A percentile compares a stretch with the other conserved stretches of the same genome.
phyloP scores from a whole-genome alignment of 2,329 filamentous ascomycete species.

The Bipolaris victoriae region DNA sequence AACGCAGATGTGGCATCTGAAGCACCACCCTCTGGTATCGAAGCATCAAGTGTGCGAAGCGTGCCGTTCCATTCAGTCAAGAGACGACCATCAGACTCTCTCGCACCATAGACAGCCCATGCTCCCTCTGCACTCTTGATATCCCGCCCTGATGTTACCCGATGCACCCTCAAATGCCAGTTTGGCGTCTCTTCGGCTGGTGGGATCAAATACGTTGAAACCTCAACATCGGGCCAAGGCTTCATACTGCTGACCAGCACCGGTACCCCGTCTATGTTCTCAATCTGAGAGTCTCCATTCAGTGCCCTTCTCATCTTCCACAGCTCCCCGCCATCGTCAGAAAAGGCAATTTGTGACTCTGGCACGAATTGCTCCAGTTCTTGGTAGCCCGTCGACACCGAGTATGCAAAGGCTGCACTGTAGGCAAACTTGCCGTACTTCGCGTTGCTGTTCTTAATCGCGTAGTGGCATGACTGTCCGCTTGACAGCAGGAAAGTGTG shows the following conservation, averaged over 20 bases:
- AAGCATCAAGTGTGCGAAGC: conserved; percentile 38
- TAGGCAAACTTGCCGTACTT: conserved; percentile 84
- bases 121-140: conserved; percentile 76
- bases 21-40: conserved; percentile 51
- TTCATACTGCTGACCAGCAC: conserved; percentile 73
- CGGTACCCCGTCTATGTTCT: conserved; percentile 60
- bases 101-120: conserved; percentile 71
- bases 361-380: conserved; percentile 78
- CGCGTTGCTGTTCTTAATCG: conserved; percentile 79
- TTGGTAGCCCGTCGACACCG: conserved; percentile 76
- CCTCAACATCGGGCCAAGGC: conserved; percentile 71
- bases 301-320: conserved; percentile 78
- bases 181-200: conserved; percentile 61
- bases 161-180: conserved; percentile 73
- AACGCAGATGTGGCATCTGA: conserved; percentile 46
- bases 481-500: conserved; percentile 75
- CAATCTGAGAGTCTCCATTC: conserved; percentile 65
- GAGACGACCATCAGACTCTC: conserved; percentile 64
- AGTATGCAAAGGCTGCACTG: conserved; percentile 76
- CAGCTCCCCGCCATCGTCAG: conserved; percentile 76
- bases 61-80: conserved; percentile 47
- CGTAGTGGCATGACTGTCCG: conserved; percentile 81
- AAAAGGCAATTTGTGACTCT: conserved; percentile 76
- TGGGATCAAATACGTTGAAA: conserved; percentile 70
- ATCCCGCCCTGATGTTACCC: conserved; percentile 63